phyloP scores from a whole-genome alignment of 2,329 filamentous ascomycete species.

The Penicillium sp. region DNA sequence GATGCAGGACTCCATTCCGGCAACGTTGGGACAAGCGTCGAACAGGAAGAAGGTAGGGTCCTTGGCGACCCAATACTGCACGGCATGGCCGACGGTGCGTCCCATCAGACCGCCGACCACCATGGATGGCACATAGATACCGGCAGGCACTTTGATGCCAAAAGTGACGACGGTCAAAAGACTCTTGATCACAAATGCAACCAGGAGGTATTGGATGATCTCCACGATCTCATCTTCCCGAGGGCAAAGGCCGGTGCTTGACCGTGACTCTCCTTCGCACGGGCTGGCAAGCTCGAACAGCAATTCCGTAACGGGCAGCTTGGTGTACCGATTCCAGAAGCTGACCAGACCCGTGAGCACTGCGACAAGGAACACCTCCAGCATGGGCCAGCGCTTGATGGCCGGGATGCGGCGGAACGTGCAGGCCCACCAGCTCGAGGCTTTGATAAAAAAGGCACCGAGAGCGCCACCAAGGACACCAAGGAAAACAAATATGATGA shows the following conservation, averaged over 20 bases:
- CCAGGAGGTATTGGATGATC: constrained; percentile 69
- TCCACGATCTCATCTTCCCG: constrained; percentile 73
- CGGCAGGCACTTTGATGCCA: constrained; percentile 92
- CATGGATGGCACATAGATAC: constrained; percentile 99
- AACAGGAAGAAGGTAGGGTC: constrained; percentile 74
- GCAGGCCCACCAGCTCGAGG: constrained; percentile 83
- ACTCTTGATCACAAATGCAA: constrained; percentile 87
- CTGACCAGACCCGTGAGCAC: constrained; percentile 79
- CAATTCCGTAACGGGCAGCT: constrained; percentile 84
- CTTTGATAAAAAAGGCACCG: constrained; percentile 96
- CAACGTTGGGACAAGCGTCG: constrained; percentile 68
- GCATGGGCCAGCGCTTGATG: constrained; percentile 80
- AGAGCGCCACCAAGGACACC: constrained; percentile 81
- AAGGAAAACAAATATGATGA: constrained; percentile 80
- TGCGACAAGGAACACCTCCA: constrained; percentile 88
- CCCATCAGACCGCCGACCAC: constrained; percentile 93
- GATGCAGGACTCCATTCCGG: constrained; percentile 76
- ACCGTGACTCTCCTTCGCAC: constrained; percentile 67
- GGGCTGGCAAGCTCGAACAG: constrained; percentile 88
- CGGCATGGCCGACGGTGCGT: constrained; percentile 79
- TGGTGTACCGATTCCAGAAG: constrained; percentile 93
- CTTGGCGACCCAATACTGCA: constrained; percentile 77
- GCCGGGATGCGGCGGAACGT: constrained; percentile 77
- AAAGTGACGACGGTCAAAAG: constrained; percentile 88
- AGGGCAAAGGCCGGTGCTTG: constrained; percentile 79